Percentiles rank a stretch among this genome's conserved stretches.
Conservation (phyloP, 2,329 filamentous ascomycete species). For the Neonectria hederae region DNA sequence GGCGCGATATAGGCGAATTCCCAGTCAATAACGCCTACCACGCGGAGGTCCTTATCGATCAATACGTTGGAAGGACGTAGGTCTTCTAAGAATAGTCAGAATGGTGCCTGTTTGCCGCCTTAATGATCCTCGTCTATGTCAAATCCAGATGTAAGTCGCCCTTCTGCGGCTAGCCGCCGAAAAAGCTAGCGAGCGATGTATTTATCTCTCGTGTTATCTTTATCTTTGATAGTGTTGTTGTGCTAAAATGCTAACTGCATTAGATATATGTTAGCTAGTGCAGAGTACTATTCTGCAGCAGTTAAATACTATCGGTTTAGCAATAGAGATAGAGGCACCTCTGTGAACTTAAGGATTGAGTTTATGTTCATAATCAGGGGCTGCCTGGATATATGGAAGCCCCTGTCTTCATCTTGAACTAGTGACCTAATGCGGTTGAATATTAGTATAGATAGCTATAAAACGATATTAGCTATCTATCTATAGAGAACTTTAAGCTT, state of each 20-base stretch:
- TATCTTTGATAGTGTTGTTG: conserved; percentile 48
- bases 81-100: conserved; percentile 37
- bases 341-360: conserved; percentile 41
- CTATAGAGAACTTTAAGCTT: conserved; percentile 49
- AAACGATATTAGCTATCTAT: conserved; percentile 53
- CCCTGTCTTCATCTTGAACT: conserved; percentile 42
- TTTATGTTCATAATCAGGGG: conserved; percentile 54
- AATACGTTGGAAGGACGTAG: conserved; percentile 47
- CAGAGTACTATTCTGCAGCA: conserved; percentile 45
- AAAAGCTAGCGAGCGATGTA: conserved; percentile 49
- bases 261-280: conserved; percentile 50
- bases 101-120: background rate
- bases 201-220: conserved; percentile 44
- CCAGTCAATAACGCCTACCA: conserved; percentile 53
- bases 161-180: conserved; percentile 37
- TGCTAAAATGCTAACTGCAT: conserved; percentile 49
- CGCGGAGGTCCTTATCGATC: conserved; percentile 36
- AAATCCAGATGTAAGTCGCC: conserved; percentile 36
- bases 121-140: conserved; percentile 1
- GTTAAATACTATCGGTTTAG: conserved; percentile 40
- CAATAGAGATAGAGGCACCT: conserved; percentile 34
- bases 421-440: conserved; percentile 53
- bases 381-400: conserved; percentile 41
- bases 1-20: conserved; percentile 51
- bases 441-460: conserved; percentile 50